Evolutionary conservation across 1,284 basidiomycete species (phyloP).

Genomic region (Austroboletus niveus): DNA sequence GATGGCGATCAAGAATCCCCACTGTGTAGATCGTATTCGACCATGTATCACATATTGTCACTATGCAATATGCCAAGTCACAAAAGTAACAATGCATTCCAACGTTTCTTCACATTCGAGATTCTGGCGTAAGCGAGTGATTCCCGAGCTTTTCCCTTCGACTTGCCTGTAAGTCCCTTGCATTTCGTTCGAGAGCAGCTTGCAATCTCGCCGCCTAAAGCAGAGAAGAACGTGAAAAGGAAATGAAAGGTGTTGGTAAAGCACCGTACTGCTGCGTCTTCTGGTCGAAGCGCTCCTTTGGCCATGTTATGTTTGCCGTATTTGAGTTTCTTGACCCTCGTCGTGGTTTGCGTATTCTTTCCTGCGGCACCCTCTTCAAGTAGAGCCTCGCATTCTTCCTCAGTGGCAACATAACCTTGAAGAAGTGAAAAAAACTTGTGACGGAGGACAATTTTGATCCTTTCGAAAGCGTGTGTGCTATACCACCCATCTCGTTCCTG

Average conservation of each 20-base stretch:
- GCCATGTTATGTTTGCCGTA: constrained; percentile 82
- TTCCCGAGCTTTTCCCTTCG: constrained; percentile 28
- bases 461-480: constrained; percentile 67
- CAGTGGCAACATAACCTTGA: constrained; percentile 66
- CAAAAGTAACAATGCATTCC: constrained; percentile 15
- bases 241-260: background rate
- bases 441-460: constrained; percentile 81
- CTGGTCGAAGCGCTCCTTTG: constrained; percentile 73
- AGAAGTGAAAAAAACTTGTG: constrained; percentile 86
- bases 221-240: background rate
- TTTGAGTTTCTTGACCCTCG: constrained; percentile 46
- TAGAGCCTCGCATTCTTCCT: constrained; percentile 68
- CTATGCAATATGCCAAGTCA: constrained; percentile 22
- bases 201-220: constrained; percentile 53
- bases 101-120: constrained; percentile 8
- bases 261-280: constrained; percentile 69
- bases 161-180: constrained; percentile 40
- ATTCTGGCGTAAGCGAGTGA: constrained; percentile 21
- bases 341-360: constrained; percentile 41
- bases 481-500: constrained; percentile 89
- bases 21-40: constrained; percentile 10
- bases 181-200: constrained; percentile 58
- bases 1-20: constrained; percentile 11
- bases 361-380: constrained; percentile 49
- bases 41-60: constrained; percentile 25